Percentiles rank a stretch among this genome's conserved stretches.
Conservation (phyloP, 2,329 filamentous ascomycete species). For the Polychaeton citri region DNA sequence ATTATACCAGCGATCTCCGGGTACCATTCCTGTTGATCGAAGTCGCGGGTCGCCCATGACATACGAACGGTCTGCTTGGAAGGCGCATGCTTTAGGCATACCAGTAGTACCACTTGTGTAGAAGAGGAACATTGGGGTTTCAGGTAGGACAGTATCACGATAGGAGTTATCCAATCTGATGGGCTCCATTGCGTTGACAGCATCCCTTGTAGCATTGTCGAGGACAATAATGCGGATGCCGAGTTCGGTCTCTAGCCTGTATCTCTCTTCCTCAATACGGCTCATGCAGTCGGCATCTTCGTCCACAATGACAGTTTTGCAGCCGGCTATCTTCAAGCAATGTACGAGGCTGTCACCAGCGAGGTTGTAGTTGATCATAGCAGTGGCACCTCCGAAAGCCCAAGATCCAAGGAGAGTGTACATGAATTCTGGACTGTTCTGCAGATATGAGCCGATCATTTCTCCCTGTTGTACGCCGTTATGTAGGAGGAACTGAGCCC, state of each 20-base stretch:
- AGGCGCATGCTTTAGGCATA: slow-evolving; percentile 56
- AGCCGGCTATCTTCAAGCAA: slow-evolving; percentile 23
- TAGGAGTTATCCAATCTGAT: slow-evolving; percentile 43
- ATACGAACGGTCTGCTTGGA: slow-evolving; percentile 40
- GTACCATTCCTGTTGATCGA: slow-evolving; percentile 21
- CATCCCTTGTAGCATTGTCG: slow-evolving; percentile 33
- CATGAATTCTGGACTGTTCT: slow-evolving; percentile 24
- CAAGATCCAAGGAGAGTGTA: slow-evolving; percentile 17
- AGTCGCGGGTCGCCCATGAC: slow-evolving; percentile 24
- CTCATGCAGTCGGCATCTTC: slow-evolving; percentile 37
- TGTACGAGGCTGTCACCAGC: slow-evolving; percentile 21
- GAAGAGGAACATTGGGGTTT: slow-evolving; percentile 49
- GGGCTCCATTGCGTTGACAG: slow-evolving; percentile 35
- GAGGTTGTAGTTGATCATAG: slow-evolving; percentile 25
- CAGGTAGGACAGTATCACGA: slow-evolving; percentile 36
- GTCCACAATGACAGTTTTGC: slow-evolving; percentile 33
- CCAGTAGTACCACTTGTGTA: slow-evolving; percentile 70
- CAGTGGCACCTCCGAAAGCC: slow-evolving; percentile 20
- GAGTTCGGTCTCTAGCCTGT: slow-evolving; percentile 39
- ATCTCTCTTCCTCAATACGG: slow-evolving; percentile 41
- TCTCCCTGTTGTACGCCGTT: slow-evolving; percentile 21
- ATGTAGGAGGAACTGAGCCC: slow-evolving; percentile 46
- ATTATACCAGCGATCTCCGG: slow-evolving; percentile 54
- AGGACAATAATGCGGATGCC: slow-evolving; percentile 46
- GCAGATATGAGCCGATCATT: slow-evolving; percentile 20